Evolutionary conservation across 75 land plant genomes (phyloP), one percentile per base, ranked within the genome.

Genomic region (Chamaecyparis obtusa): DNA sequence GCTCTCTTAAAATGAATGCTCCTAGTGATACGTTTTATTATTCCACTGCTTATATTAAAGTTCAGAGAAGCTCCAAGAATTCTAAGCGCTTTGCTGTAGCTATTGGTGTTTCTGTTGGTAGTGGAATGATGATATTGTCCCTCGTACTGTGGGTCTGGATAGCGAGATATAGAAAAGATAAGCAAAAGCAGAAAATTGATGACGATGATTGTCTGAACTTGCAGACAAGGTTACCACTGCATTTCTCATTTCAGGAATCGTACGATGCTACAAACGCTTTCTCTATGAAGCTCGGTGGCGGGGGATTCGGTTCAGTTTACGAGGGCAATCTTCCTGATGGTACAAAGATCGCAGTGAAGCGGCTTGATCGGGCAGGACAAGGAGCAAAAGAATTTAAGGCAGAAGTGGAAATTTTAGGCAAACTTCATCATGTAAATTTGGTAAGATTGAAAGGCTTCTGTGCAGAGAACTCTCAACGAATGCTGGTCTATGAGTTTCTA

Each of bases 41-140:
- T 46, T 91, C 90, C 14, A 71, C 87, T 9, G 90, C 85, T 5
- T 89, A 75, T 72, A 9, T 91, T 30, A 91, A 87, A 86, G 85
- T 91, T 5, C 88, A 83, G 72, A 36, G 19, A 6, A 16, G 35
- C 7, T 6, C n/a, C 8, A 6, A 64, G 27, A 0, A 21, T 6
- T 1, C 0, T 7, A 64, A 64, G n/a, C n/a, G n/a, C 69, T 64
- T 27, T 0, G 69, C 24, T 64, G 6, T 64, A 21, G 69, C 6
- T 64, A 64, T 64, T 7, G 24, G n/a, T 64, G 27, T 64, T 64
- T 24, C 69, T 64, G 69, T 27, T 27, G 69, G 7, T 64, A 27
- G 0, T 64, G 69, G 69, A 64, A 8, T 64, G 27, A 9, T 24
- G 24, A 9, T 5, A 5, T 5, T 64, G n/a, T 64, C 5, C 0